Evolutionary conservation across 2,329 filamentous ascomycete species (phyloP).

Genomic region (Claviceps capensis): DNA sequence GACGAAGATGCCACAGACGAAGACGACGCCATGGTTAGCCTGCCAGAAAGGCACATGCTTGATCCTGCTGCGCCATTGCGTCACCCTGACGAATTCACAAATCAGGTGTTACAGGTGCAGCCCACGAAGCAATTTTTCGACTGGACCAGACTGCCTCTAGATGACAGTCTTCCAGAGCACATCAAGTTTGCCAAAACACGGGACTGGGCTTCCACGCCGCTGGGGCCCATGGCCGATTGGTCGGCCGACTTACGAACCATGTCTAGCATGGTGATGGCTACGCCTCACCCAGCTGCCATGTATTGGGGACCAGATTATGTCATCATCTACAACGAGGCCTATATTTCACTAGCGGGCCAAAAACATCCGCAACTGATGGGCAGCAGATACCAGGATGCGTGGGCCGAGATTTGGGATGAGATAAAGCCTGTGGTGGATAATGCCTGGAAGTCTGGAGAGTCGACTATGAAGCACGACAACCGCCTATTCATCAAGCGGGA

Average conservation of each 20-base stretch:
- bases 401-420: slow-evolving; percentile 62
- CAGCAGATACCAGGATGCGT: slow-evolving; percentile 51
- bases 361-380: slow-evolving; percentile 72
- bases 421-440: slow-evolving; percentile 54
- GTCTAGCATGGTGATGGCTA: slow-evolving; percentile 72
- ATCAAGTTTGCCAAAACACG: slow-evolving; percentile 58
- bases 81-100: slow-evolving; percentile 29
- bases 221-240: slow-evolving; percentile 69
- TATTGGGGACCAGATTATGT: slow-evolving; percentile 64
- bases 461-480: slow-evolving; percentile 76
- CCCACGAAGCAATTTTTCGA: slow-evolving; percentile 40
- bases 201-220: slow-evolving; percentile 59
- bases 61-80: slow-evolving; percentile 11
- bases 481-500: slow-evolving; percentile 58
- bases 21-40: neutral
- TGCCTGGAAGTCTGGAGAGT: slow-evolving; percentile 57
- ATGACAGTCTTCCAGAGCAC: slow-evolving; percentile 51
- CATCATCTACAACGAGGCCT: slow-evolving; percentile 61
- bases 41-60: slow-evolving; percentile 1
- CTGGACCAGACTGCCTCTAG: slow-evolving; percentile 61
- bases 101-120: slow-evolving; percentile 22
- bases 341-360: slow-evolving; percentile 55
- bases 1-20: slow-evolving; percentile 5
- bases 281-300: slow-evolving; percentile 60
- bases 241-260: slow-evolving; percentile 57